These are phyloP conservation scores for Polyporus tsugae DNA, from an alignment of 1,284 basidiomycete genomes.

Conservation along the genomic window DNA sequence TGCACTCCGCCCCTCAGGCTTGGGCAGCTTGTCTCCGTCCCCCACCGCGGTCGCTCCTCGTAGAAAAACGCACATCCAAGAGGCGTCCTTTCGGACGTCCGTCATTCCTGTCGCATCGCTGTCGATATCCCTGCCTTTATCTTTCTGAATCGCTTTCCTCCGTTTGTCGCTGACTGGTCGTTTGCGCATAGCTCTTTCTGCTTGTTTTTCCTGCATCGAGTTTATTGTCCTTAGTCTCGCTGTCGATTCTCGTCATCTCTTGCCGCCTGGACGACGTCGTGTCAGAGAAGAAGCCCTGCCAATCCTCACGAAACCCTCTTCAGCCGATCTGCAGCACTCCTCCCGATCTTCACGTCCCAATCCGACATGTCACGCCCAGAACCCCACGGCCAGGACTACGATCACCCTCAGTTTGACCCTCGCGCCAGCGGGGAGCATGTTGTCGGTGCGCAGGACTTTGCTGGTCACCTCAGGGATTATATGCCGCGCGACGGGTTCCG, in stretches of 20 bases:
- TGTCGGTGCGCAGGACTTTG: conserved; percentile 30
- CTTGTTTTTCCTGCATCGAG: conserved; percentile 40
- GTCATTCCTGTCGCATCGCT: conserved; percentile 43
- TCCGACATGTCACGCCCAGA: conserved; percentile 50
- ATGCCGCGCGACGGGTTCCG: conserved; percentile 27
- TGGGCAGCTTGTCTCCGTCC: conserved; percentile 27
- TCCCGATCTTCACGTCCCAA: conserved; percentile 38
- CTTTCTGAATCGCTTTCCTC: conserved; percentile 47
- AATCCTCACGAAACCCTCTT: conserved; percentile 28
- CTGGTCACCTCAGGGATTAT: conserved; percentile 27
- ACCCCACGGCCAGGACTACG: conserved; percentile 51
- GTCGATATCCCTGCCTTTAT: conserved; percentile 43
- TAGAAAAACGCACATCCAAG: conserved; percentile 32
- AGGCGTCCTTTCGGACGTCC: conserved; percentile 32
- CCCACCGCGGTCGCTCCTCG: conserved; percentile 29
- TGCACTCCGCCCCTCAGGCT: conserved; percentile 35
- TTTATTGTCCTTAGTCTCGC: conserved; percentile 39
- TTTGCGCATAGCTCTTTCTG: conserved; percentile 46
- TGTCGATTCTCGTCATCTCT: conserved; percentile 39
- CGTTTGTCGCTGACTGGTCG: conserved; percentile 47
- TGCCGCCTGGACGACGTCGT: conserved; percentile 31
- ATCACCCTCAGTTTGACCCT: conserved; percentile 44
- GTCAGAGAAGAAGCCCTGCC: conserved; percentile 33
- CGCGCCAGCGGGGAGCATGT: conserved; percentile 32
- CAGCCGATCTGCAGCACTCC: conserved; percentile 31